Percentiles rank a stretch among this genome's conserved stretches.
Evolutionary conservation across 129 eudicot genomes (phyloP).

Genomic region (Centaurea solstitialis): DNA sequence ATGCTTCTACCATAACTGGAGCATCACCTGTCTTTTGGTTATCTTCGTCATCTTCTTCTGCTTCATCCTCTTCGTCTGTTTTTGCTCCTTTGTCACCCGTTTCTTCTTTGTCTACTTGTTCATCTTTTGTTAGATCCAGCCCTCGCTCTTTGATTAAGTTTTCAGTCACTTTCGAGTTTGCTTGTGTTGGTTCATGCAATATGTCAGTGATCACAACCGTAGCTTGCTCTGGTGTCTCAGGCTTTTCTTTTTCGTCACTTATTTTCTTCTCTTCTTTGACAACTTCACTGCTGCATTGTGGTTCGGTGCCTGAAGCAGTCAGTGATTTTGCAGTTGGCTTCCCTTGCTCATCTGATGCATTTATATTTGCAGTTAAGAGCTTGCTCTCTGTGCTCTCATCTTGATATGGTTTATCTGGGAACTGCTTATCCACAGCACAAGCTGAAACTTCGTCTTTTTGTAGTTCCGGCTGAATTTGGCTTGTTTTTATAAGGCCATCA

Average conservation of each 20-base stretch:
- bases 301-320: slow-evolving; percentile 18
- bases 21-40: slow-evolving; percentile 39
- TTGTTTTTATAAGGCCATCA: slow-evolving; percentile 20
- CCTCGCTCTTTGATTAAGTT: slow-evolving; percentile 27
- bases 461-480: slow-evolving; percentile 19
- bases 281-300: slow-evolving; percentile 29
- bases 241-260: slow-evolving; percentile 26
- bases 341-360: slow-evolving; percentile 20
- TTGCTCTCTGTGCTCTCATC: slow-evolving; percentile 29
- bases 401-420: slow-evolving; percentile 13
- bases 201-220: slow-evolving; percentile 1
- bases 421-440: slow-evolving; percentile 14
- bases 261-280: slow-evolving; percentile 23
- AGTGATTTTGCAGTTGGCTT: slow-evolving; percentile 16
- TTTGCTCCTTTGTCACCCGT: slow-evolving; percentile 31
- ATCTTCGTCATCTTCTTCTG: slow-evolving; percentile 40
- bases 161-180: slow-evolving; percentile 18
- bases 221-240: slow-evolving; percentile 25
- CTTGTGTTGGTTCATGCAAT: slow-evolving; percentile 25
- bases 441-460: slow-evolving; percentile 14
- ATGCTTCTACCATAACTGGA: slow-evolving; percentile 63
- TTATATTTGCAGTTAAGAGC: slow-evolving; percentile 16
- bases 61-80: slow-evolving; percentile 47
- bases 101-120: slow-evolving; percentile 30
- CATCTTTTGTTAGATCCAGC: slow-evolving; percentile 15